Base-by-base conservation (phyloP, 345 rosid species). In the Geranium rotundifolium region DNA sequence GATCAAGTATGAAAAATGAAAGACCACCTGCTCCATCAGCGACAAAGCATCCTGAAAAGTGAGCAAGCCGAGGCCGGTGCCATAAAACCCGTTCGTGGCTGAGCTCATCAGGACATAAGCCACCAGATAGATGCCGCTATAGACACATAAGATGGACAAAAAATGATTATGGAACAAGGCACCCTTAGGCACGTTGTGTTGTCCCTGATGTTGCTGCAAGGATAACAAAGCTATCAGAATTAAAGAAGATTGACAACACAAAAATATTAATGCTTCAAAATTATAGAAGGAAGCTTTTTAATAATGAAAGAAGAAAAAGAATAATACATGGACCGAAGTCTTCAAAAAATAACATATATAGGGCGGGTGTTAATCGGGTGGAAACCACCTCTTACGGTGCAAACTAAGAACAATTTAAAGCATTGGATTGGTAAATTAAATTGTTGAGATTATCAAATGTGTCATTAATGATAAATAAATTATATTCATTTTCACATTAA, bases 11-110 rank as follows among this genome's bases (percentile, higher is more conserved):
- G 60, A 49, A 61, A 65, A 65, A 57, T 46, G 41, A 41, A 54
- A 62, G 61, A 60, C 19, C 62, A 90, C 99, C 97, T 85, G 99
- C 66, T 95, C 99, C 84, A 86, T 75, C 19, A 90, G 82, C 61
- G 97, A 85, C 81, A 90, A 69, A 3, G 85, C 96, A 78, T 95
- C 99, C 50, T 90, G 85, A 73, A 90, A 90, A 63, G 96, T 95
- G 75, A 86, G 77, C 77, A 86, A 72, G 61, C 80, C 85, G 71
- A 81, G 85, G 74, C 91, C 95, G 15, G 82, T 76, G 68, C 76
- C 74, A 78, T 84, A 70, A 83, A 90, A 88, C 63, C 85, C 84
- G 72, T 75, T 90, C 62, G 97, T 92, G 31, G 97, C 91, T 30
- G 96, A 79, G 67, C 67, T 85, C 89, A 90, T 80, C 73, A 90